Conservation (phyloP, 768 basidiomycete genomes). For the Heimioporus sp. region DNA sequence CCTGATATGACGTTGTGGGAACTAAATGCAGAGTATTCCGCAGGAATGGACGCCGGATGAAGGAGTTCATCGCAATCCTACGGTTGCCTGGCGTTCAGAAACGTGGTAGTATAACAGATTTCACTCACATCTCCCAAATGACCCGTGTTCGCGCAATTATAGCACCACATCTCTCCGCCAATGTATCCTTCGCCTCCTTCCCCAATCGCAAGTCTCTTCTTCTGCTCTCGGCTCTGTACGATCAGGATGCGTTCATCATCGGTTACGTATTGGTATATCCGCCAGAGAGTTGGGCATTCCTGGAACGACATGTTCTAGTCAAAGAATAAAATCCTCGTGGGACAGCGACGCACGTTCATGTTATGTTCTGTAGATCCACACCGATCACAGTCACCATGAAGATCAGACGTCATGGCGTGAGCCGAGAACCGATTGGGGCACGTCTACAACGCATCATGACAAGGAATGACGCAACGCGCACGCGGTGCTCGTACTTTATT, state of each 20-base stretch:
- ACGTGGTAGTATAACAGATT: background rate
- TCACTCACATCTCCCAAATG: conserved; percentile 77
- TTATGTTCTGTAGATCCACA: conserved; percentile 67
- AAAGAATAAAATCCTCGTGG: background rate
- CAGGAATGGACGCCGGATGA: conserved; percentile 39
- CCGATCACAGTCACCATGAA: conserved; percentile 57
- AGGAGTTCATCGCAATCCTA: conserved; percentile 62
- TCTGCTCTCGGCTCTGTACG: conserved; percentile 47
- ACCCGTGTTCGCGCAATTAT: conserved; percentile 70
- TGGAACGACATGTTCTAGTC: conserved; percentile 26
- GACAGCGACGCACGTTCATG: conserved; percentile 48
- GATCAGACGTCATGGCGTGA: conserved; percentile 12
- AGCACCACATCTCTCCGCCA: conserved; percentile 74
- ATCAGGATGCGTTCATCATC: conserved; percentile 48
- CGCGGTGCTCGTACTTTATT: conserved; percentile 43
- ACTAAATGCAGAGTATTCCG: conserved; percentile 69
- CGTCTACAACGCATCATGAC: conserved; percentile 38
- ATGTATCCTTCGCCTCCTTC: conserved; percentile 80
- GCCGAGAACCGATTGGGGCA: conserved; percentile 61
- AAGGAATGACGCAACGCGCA: background rate
- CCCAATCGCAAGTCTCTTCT: conserved; percentile 50
- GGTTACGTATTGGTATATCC: conserved; percentile 70
- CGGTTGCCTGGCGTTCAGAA: background rate
- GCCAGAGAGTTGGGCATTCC: conserved; percentile 86
- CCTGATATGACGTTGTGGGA: conserved; percentile 56